These are phyloP conservation scores for Ceratocystis eucalypticola DNA, from an alignment of 2,329 filamentous ascomycete genomes.

Conservation along the genomic window DNA sequence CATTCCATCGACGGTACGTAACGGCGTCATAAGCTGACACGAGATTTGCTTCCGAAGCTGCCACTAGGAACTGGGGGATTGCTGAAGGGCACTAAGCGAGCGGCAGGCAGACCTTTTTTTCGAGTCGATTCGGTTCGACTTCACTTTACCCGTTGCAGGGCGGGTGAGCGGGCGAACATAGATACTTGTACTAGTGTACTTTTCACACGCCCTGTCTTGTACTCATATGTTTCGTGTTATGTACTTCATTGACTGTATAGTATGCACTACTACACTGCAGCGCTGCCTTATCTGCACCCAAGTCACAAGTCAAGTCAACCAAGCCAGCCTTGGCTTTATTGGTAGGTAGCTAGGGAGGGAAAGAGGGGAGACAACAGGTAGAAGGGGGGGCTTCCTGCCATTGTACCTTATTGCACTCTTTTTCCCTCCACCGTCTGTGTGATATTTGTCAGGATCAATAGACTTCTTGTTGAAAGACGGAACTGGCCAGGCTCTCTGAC, in stretches of 20 bases:
- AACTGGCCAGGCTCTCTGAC: background rate
- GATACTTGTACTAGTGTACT: too few species aligned
- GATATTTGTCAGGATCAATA: slow-evolving; percentile 1
- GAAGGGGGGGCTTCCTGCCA: too few species aligned
- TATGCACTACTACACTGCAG: background rate
- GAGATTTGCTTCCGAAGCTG: background rate
- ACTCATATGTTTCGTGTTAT: too few species aligned
- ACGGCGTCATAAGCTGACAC: slow-evolving; percentile 8
- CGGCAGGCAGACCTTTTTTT: background rate
- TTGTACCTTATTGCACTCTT: background rate
- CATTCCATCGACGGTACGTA: background rate
- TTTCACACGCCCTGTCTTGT: too few species aligned
- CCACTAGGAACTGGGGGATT: slow-evolving; percentile 5
- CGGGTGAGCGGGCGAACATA: too few species aligned
- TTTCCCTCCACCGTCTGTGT: background rate
- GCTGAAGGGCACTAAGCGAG: background rate
- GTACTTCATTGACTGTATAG: too few species aligned
- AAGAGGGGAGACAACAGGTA: too few species aligned
- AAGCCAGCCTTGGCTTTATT: background rate
- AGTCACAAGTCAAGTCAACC: background rate
- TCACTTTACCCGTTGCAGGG: too few species aligned
- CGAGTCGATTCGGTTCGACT: background rate
- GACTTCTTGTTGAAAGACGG: background rate
- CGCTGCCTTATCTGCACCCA: background rate
- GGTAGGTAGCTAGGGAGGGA: too few species aligned